Evolutionary conservation across 495 filamentous ascomycete genomes (phyloP).

Genomic region (Bombardia bombarda): DNA sequence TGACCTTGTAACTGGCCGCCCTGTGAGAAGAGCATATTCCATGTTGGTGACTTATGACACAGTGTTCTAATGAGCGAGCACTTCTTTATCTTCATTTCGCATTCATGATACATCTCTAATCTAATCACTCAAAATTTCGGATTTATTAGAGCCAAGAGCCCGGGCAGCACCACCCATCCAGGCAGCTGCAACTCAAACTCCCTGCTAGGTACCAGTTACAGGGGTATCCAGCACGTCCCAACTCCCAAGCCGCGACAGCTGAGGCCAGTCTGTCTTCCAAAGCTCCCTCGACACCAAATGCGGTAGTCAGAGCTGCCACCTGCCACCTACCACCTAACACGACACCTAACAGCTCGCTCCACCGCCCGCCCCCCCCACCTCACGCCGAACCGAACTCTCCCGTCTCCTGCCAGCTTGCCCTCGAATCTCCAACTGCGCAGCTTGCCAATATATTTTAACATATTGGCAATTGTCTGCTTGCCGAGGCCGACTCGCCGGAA

Average conservation of each 20-base stretch:
- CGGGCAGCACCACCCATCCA: neutral
- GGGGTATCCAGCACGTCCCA: neutral
- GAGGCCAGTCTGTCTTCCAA: conserved; percentile 22
- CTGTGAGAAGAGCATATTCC: neutral
- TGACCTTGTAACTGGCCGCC: neutral
- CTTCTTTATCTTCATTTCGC: neutral
- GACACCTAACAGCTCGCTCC: neutral
- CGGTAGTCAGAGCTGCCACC: neutral
- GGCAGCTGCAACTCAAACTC: neutral
- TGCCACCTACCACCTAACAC: neutral
- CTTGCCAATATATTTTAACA: neutral
- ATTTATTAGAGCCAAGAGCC: neutral
- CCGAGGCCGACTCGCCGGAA: too few relatives aligned
- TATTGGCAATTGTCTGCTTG: neutral
- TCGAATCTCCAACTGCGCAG: neutral
- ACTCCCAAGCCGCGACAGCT: conserved; percentile 2
- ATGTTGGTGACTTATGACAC: neutral
- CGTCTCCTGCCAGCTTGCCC: neutral
- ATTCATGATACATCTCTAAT: too few relatives aligned
- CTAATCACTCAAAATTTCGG: neutral
- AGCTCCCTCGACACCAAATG: neutral
- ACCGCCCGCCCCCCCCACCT: neutral
- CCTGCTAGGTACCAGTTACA: neutral
- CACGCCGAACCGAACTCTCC: neutral
- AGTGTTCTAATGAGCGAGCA: neutral